Base-by-base conservation (phyloP, 306 rosid genomes). In the Crotalaria pallida region DNA sequence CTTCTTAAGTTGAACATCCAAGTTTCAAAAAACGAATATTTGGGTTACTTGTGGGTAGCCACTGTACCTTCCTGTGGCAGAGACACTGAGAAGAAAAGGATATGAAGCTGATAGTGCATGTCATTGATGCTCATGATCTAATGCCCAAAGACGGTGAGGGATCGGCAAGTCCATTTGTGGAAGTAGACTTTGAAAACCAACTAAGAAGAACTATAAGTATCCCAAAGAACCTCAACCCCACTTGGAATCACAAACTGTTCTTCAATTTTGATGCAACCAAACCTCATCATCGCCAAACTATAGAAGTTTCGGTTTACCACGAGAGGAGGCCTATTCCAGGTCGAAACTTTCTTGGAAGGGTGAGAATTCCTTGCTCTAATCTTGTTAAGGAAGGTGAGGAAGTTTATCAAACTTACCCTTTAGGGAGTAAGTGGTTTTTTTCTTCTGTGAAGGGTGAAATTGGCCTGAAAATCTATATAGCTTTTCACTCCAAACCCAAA, bases 371-470 rank as follows among this genome's bases (percentile, higher is more conserved):
- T 70, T 86, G 87, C 82, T 88, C 82, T 31, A 81, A 84, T 59
- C 81, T 84, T 64, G 90, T 80, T 65, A 82, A 45, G 69, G 49
- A 88, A 84, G 91, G 95, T 6, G 82, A 85, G 53, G 86, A 81
- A 81, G 88, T 82, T 65, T 84, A 88, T 67, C 92, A 88, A 76
- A 78, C 49, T 74, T 84, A 80, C 73, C 87, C 73, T 9, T 71
- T 84, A 13, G 87, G 81, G 69, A 85, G 77, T 47, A 90, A 84
- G 83, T 80, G 85, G 87, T 62, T 85, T 77, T 73, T 84, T 67
- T 84, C 88, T 36, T 17, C 89, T 77, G 94, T 84, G 57, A 87
- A 80, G 76, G 96, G 94, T 48, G 94, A 87, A 75, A 84, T 85
- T 86, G 89, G 88, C 79, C 81, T 90, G 7, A 88, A 86, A 90